phyloP scores from a whole-genome alignment of 805 yeast species.

The Groenewaldozyma salmanticensis region DNA sequence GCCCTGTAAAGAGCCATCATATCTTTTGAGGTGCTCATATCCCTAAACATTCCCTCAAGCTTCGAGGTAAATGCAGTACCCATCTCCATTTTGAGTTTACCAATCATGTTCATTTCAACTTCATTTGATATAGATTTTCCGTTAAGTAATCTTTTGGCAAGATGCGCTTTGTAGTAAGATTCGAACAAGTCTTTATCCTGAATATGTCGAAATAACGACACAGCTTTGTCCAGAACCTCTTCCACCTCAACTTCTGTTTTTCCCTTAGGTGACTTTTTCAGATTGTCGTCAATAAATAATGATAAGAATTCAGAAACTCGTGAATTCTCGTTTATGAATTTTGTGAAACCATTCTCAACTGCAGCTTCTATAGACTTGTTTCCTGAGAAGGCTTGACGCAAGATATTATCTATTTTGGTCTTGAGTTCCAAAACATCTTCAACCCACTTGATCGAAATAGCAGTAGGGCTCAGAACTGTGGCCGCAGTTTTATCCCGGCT shows the following conservation, averaged over 20 bases:
- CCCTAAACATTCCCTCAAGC: slow-evolving; percentile 80
- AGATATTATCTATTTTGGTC: slow-evolving; percentile 40
- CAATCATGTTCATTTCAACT: slow-evolving; percentile 58
- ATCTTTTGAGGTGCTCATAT: slow-evolving; percentile 52
- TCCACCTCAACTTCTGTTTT: slow-evolving; percentile 38
- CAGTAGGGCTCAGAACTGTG: slow-evolving; percentile 25
- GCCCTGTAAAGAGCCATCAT: slow-evolving; percentile 33
- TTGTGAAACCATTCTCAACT: slow-evolving; percentile 51
- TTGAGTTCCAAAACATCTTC: slow-evolving; percentile 44
- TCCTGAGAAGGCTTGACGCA: slow-evolving; percentile 38
- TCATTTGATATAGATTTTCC: slow-evolving; percentile 40
- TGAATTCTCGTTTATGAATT: slow-evolving; percentile 44
- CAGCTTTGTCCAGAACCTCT: slow-evolving; percentile 42
- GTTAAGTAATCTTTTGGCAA: slow-evolving; percentile 68
- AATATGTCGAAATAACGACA: slow-evolving; percentile 55
- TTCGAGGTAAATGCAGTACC: slow-evolving; percentile 73
- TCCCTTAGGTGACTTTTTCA: slow-evolving; percentile 41
- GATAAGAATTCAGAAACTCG: slow-evolving; percentile 48
- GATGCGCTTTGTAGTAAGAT: slow-evolving; percentile 71
- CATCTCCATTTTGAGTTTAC: slow-evolving; percentile 60
- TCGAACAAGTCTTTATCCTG: slow-evolving; percentile 83
- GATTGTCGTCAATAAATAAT: slow-evolving; percentile 46
- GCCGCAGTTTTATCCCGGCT: slow-evolving; percentile 8
- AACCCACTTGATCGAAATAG: slow-evolving; percentile 62
- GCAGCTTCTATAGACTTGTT: slow-evolving; percentile 43